Evolutionary conservation across 1,284 basidiomycete species (phyloP).

Genomic region (Microbotryum intermedium): DNA sequence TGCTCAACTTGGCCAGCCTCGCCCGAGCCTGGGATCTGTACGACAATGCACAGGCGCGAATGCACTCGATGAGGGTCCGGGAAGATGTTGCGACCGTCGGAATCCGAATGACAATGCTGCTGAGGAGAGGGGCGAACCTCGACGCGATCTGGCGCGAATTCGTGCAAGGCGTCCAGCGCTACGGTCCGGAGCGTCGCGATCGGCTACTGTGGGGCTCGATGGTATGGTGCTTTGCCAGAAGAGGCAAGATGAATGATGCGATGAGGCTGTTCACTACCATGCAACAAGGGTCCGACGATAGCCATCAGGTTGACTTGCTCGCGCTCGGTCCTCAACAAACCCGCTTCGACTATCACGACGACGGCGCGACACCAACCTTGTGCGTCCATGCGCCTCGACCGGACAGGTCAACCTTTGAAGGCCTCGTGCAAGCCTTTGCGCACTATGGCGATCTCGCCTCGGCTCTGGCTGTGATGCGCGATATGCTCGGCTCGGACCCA

Average conservation of each 20-base stretch:
- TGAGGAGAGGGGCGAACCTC: slow-evolving; percentile 5
- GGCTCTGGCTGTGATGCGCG: slow-evolving; percentile 13
- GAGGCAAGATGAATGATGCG: slow-evolving; percentile 9
- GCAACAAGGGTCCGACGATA: background rate
- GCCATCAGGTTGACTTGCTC: slow-evolving; percentile 5
- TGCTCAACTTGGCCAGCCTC: slow-evolving; percentile 9
- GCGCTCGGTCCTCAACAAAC: background rate
- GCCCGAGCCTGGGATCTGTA: slow-evolving; percentile 17
- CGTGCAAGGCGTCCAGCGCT: background rate
- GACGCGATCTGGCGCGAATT: slow-evolving; percentile 12
- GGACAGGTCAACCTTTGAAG: slow-evolving; percentile 1
- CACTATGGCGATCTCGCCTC: slow-evolving; percentile 16
- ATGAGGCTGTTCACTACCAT: slow-evolving; percentile 13
- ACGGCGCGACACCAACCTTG: background rate
- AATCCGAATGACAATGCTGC: slow-evolving; percentile 1
- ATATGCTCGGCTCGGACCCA: background rate
- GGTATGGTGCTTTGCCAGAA: slow-evolving; percentile 8
- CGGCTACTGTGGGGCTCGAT: slow-evolving; percentile 9
- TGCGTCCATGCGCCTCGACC: slow-evolving; percentile 5
- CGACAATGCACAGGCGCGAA: slow-evolving; percentile 14
- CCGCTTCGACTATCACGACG: background rate
- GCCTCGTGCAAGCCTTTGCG: slow-evolving; percentile 17
- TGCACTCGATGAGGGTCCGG: slow-evolving; percentile 1
- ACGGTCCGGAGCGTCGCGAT: background rate
- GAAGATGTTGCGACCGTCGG: slow-evolving; percentile 3